These are phyloP conservation scores for Cercophora newfieldiana DNA, from an alignment of 495 filamentous ascomycete species.

Conservation along the genomic window DNA sequence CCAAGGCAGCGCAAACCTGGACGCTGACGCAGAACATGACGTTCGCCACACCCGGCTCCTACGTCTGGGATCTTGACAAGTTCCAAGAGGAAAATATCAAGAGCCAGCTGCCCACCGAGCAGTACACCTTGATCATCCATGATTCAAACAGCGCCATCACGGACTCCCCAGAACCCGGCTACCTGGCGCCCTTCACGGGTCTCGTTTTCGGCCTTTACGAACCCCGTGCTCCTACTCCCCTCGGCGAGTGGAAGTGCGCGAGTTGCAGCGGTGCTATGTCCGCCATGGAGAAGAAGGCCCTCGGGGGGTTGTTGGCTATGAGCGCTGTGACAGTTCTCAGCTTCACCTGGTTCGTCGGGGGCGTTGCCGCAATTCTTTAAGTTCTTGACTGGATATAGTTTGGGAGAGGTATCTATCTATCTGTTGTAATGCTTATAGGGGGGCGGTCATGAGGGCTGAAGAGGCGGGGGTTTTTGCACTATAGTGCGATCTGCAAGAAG, in stretches of 20 bases:
- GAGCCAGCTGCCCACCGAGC: conserved; percentile 63
- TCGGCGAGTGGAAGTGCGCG: conserved; percentile 58
- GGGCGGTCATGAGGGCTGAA: neutral
- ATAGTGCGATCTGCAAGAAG: conserved; percentile 8
- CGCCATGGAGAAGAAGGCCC: conserved; percentile 60
- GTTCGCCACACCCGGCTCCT: conserved; percentile 42
- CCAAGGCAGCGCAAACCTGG: conserved; percentile 44
- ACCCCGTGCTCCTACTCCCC: conserved; percentile 62
- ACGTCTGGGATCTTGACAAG: conserved; percentile 75
- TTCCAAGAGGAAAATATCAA: conserved; percentile 63
- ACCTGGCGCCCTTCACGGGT: conserved; percentile 63
- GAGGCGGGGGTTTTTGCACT: neutral
- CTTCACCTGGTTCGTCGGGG: conserved; percentile 86
- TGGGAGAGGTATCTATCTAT: conserved; percentile 5
- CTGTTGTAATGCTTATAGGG: conserved; percentile 20
- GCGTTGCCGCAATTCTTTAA: conserved; percentile 56
- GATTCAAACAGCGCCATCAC: conserved; percentile 66
- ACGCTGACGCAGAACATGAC: conserved; percentile 57
- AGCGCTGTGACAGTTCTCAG: conserved; percentile 71
- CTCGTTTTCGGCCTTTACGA: conserved; percentile 83
- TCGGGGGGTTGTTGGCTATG: conserved; percentile 77
- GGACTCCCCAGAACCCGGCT: conserved; percentile 67
- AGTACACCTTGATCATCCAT: conserved; percentile 82
- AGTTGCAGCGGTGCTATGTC: conserved; percentile 74
- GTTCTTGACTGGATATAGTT: neutral